Conservation (phyloP, 257 asterid species). For the Jaltomata sinuosa region DNA sequence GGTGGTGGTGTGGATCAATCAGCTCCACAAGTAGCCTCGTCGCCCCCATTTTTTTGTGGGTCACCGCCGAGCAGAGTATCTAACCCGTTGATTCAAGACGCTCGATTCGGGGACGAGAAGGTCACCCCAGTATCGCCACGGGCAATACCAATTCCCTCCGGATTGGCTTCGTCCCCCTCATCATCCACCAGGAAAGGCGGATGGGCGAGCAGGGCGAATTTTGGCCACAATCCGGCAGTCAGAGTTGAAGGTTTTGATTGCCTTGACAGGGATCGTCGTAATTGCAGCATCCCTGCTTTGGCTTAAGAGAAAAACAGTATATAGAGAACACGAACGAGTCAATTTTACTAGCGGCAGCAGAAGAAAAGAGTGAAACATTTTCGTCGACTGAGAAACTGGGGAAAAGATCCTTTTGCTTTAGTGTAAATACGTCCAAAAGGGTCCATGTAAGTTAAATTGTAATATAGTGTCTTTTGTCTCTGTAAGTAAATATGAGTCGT, state of each 20-base stretch:
- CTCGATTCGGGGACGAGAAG: constrained; percentile 67
- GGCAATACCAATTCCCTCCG: constrained; percentile 47
- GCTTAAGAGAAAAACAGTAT: constrained; percentile 34
- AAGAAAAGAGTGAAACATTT: constrained; percentile 19
- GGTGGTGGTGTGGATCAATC: constrained; percentile 45
- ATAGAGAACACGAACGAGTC: background rate
- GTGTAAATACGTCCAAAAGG: constrained; percentile 40
- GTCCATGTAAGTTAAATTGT: background rate
- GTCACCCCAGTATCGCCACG: constrained; percentile 53
- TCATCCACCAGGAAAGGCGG: constrained; percentile 53
- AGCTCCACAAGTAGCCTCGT: constrained; percentile 57
- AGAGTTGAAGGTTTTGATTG: constrained; percentile 94
- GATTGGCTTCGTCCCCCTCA: constrained; percentile 46
- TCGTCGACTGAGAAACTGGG: background rate
- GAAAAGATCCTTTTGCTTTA: constrained; percentile 25
- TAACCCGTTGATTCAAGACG: constrained; percentile 94
- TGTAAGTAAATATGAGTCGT: constrained; percentile 32
- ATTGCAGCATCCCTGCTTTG: constrained; percentile 90
- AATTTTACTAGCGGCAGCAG: background rate
- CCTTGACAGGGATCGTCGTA: constrained; percentile 84
- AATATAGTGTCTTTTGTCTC: constrained; percentile 4
- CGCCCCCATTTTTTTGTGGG: constrained; percentile 99
- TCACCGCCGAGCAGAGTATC: constrained; percentile 99
- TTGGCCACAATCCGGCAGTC: constrained; percentile 89
- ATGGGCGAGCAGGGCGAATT: constrained; percentile 55